Base-by-base conservation (phyloP, 2,329 filamentous ascomycete genomes). In the Stachybotrys elegans region DNA sequence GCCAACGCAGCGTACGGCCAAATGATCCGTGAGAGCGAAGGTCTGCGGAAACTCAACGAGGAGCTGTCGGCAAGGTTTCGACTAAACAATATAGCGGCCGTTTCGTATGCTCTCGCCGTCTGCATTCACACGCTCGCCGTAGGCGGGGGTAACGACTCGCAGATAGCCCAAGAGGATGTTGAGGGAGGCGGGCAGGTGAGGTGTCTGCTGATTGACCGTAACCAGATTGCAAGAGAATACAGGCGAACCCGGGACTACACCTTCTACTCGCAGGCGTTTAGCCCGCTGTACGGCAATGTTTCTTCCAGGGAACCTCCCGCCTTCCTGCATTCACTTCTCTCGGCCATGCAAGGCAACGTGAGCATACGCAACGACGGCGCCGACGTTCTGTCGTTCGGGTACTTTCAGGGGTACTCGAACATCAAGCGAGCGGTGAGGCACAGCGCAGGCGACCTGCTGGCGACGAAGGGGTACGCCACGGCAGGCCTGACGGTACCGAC, bases 391-490 rank as follows among this genome's bases (percentile, higher is more conserved):
- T 46, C 27, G 2, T 50, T 50, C 14, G 25, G 48, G 17, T 48
- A 43, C 20, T 48, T 48, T 37, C 17, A 50, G 19, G 46, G 40
- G 12, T 50, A 50, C 36, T 50, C 38, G 3, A 48, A 44, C 29
- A 43, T 48, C 11, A 50, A 50, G 42, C 13, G 39, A 22, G 19
- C 12, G 6, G 20, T 38, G 16, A 6, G 35, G 20, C 35, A 48
- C 31, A 43, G 46, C 27, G 27, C 22, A 1, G 12, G 40, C 22
- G 23, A 44, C 29, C 39, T 47, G 4, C 43, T 43, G 3, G 40
- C 43, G 2, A 48, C 34, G 2, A 45, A 44, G 31, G 43, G 48
- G 8, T 36, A 42, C 6, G 17, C 38, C 13, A 50, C 38, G 17
- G 45, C 14, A 5, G 48, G 22, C 4, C 20, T 50, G 4, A 48